Conservation (phyloP, 1,284 basidiomycete genomes). For the Cryptococcus neoformans region DNA sequence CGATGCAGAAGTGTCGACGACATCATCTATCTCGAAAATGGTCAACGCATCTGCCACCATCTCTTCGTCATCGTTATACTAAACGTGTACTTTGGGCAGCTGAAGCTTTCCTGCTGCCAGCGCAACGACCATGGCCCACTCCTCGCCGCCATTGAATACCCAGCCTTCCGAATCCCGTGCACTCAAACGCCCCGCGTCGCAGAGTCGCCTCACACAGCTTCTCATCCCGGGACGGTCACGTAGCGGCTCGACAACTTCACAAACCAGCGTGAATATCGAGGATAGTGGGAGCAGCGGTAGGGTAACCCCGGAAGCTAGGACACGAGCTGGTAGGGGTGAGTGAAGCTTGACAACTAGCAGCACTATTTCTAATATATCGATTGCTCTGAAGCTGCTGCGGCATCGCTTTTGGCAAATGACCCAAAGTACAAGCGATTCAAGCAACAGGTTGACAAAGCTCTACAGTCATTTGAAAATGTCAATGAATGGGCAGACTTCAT, state of each 20-base stretch:
- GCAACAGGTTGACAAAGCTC: slow-evolving; percentile 83
- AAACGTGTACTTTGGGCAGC: no score
- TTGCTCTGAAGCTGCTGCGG: slow-evolving; percentile 25
- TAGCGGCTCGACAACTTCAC: slow-evolving; percentile 29
- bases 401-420: slow-evolving; percentile 55
- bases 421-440: slow-evolving; percentile 96
- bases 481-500: slow-evolving; percentile 99
- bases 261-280: slow-evolving; percentile 27
- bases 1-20: background rate
- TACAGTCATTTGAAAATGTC: slow-evolving; percentile 91
- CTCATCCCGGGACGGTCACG: slow-evolving; percentile 36
- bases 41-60: no score
- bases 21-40: background rate
- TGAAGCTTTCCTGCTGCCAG: no score
- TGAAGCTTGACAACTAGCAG: slow-evolving; percentile 4
- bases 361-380: background rate
- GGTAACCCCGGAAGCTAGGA: slow-evolving; percentile 40
- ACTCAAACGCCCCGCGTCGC: slow-evolving; percentile 30
- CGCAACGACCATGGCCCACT: background rate
- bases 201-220: slow-evolving; percentile 36
- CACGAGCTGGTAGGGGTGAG: slow-evolving; percentile 38
- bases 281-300: slow-evolving; percentile 27
- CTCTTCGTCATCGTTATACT: no score
- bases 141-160: background rate
- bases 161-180: background rate